Conservation (phyloP, 2,329 filamentous ascomycete species). For the Penicillium aurantiogriseum region DNA sequence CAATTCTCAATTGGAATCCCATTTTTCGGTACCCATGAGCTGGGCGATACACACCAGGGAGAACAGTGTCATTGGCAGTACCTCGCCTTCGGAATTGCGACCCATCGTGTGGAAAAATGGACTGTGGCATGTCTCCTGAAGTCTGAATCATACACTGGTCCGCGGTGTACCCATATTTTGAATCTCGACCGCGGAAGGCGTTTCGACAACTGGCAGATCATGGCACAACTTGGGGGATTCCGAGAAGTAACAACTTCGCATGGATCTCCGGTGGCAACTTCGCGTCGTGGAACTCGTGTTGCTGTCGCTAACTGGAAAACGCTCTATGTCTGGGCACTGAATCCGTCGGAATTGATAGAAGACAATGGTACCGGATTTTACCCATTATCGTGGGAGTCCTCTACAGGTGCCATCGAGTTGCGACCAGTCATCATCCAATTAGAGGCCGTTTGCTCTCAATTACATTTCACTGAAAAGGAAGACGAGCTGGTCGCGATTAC, state of each 20-base stretch:
- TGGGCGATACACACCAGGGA: constrained; percentile 11
- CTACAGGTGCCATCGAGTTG: constrained; percentile 28
- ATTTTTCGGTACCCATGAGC: constrained; percentile 40
- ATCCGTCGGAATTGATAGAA: constrained; percentile 39
- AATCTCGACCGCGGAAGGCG: constrained; percentile 44
- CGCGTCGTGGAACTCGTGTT: constrained; percentile 37
- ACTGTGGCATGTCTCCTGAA: constrained; percentile 40
- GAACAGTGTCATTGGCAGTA: constrained; percentile 40
- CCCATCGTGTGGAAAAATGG: constrained; percentile 33
- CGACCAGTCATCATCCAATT: constrained; percentile 35
- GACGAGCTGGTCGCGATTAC: constrained; percentile 43
- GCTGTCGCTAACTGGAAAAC: constrained; percentile 45
- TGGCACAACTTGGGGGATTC: constrained; percentile 40
- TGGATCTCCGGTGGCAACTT: constrained; percentile 40
- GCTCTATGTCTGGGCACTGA: constrained; percentile 42
- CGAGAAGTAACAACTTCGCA: constrained; percentile 35
- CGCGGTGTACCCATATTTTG: constrained; percentile 33
- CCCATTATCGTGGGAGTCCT: constrained; percentile 27
- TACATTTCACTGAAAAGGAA: constrained; percentile 36
- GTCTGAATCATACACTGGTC: constrained; percentile 31
- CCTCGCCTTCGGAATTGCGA: constrained; percentile 41
- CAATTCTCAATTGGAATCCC: constrained; percentile 41
- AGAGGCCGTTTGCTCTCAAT: constrained; percentile 40
- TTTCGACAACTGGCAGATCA: constrained; percentile 36
- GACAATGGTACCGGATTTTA: constrained; percentile 33